A percentile compares a stretch with the other conserved stretches of the same genome.
These are phyloP conservation scores for Sicyos baderoa DNA, from an alignment of 306 rosid genomes.

Conservation along the genomic window DNA sequence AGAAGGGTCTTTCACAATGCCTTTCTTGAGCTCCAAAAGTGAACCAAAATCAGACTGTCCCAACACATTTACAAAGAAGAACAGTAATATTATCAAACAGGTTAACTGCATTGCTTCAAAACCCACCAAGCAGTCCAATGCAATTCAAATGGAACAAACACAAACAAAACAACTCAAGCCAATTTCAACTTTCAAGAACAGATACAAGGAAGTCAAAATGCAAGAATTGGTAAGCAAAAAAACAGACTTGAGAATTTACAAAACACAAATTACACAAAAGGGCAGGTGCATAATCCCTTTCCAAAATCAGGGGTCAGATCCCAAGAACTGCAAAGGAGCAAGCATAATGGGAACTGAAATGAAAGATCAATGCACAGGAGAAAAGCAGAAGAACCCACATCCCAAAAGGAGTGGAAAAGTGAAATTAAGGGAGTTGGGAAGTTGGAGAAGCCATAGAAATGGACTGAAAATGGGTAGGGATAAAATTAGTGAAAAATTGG, in stretches of 20 bases:
- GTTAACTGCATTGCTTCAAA: slow-evolving; percentile 56
- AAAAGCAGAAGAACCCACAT: slow-evolving; percentile 10
- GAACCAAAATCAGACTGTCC: slow-evolving; percentile 60
- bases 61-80: slow-evolving; percentile 32
- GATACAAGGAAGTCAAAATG: background rate
- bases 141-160: background rate
- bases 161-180: background rate
- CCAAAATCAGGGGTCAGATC: slow-evolving; percentile 10
- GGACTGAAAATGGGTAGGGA: background rate
- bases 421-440: background rate
- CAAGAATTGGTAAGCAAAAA: background rate
- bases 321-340: background rate
- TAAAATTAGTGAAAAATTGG: background rate
- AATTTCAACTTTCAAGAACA: background rate
- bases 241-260: background rate
- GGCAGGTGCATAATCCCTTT: background rate
- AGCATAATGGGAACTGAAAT: background rate
- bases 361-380: background rate
- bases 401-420: background rate
- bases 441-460: background rate
- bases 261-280: background rate
- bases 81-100: slow-evolving; percentile 38
- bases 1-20: slow-evolving; percentile 50
- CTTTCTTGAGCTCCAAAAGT: slow-evolving; percentile 53
- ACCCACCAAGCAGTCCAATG: slow-evolving; percentile 26